These are phyloP conservation scores for Picea glauca DNA, from an alignment of 75 land plant genomes.

Conservation along the genomic window DNA sequence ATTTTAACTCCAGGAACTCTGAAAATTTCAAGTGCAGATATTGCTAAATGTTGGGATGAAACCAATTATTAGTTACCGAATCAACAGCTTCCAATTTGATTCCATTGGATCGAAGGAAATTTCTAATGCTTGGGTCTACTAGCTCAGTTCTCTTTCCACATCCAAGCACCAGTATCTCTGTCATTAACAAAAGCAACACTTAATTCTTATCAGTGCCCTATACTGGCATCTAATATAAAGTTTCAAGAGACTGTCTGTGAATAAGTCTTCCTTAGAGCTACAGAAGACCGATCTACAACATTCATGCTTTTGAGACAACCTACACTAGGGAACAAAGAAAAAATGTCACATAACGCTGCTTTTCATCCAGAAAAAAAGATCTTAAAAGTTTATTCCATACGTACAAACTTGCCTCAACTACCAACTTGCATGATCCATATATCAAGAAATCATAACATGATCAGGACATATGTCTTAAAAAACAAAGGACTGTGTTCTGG, in stretches of 20 bases:
- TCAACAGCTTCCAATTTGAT: constrained; percentile 81
- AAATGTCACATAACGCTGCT: neutral
- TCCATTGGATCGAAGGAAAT: constrained; percentile 72
- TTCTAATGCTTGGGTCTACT: constrained; percentile 52
- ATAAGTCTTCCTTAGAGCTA: neutral
- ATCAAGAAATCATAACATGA: neutral
- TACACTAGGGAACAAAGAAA: neutral
- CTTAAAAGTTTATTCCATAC: too few relatives aligned
- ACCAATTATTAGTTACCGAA: constrained; percentile 36
- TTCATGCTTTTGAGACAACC: neutral
- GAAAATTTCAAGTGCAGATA: neutral
- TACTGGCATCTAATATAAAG: neutral
- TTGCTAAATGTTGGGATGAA: neutral
- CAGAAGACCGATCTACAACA: neutral
- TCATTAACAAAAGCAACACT: neutral
- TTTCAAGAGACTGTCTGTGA: neutral
- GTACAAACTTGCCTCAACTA: too few relatives aligned
- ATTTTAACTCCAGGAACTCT: neutral
- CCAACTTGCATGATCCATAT: too few relatives aligned
- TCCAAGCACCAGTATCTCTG: constrained; percentile 79
- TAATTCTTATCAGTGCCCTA: neutral
- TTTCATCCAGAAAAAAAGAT: neutral
- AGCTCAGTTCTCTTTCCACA: constrained; percentile 60
- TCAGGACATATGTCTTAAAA: neutral
- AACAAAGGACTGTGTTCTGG: neutral